Base-by-base conservation (phyloP, 306 rosid genomes). In the Carpinus viminea region DNA sequence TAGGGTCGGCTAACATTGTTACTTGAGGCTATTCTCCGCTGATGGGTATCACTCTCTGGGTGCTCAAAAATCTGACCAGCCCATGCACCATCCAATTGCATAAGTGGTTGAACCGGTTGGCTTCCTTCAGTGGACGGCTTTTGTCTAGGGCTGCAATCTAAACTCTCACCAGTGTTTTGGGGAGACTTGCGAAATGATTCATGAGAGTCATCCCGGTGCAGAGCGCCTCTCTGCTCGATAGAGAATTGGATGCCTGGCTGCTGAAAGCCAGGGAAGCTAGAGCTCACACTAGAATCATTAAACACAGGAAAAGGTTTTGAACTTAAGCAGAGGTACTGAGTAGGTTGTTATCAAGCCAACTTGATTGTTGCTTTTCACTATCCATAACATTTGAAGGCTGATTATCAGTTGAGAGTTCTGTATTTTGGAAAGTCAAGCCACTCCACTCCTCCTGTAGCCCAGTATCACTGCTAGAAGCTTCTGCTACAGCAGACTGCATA, bases 401-500 rank as follows among this genome's bases (percentile, higher is more conserved):
- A 71, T 88, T 88, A 61, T 82, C 87, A 76, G 86, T 74, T 31
- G 91, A 88, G 62, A 79, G 75, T 53, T 88, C 91, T 2, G 86
- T 85, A 74, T 88, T 88, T 76, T 88, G 89, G 81, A 85, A 85
- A n/a, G 89, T 83, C 75, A 88, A 76, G 59, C 91, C 91, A 85
- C 91, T 88, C 91, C 91, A 88, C 82, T 88, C 91, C 68, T 88
- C 91, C 64, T 85, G 91, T 41, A 79, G 70, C 70, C 88, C 89
- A 10, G 91, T 85, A 79, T 88, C 91, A 77, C 86, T 88, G 79
- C 91, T 88, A 64, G 89, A 88, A 83, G 90, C 90, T 83, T 88
- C 91, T 50, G 87, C 91, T 50, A 88, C 91, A 79, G 91, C 91
- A 56, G 89, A 88, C 81, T 85, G 91, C 91, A 88, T 88, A 65